These are phyloP conservation scores for Chytriomyces sp. DNA, from an alignment of 192 early-diverging fungal genomes.

Conservation along the genomic window DNA sequence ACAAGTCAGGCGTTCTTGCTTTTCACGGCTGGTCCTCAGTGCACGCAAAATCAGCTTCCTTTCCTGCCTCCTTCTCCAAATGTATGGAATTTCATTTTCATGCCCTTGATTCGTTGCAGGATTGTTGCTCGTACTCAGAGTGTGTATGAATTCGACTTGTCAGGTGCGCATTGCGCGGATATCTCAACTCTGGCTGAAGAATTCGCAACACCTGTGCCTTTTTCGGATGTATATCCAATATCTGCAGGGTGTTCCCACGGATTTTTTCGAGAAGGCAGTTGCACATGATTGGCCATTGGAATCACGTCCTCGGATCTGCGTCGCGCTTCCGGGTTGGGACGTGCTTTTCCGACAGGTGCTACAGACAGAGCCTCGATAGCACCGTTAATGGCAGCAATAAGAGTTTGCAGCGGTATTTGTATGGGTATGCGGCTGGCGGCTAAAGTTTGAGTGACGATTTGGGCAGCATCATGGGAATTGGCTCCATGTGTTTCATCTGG, in stretches of 20 bases:
- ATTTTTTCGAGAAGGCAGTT: not conserved
- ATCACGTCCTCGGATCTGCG: not conserved
- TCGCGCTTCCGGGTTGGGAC: not conserved
- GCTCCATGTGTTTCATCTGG: not conserved
- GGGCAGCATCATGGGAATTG: not conserved
- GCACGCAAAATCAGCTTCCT: too few relatives aligned
- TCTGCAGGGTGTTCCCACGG: conserved; percentile 19
- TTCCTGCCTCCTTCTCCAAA: too few relatives aligned
- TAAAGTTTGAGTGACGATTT: not conserved
- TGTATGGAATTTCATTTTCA: too few relatives aligned
- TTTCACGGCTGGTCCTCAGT: too few relatives aligned
- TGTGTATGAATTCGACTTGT: too few relatives aligned
- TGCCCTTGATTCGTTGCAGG: too few relatives aligned
- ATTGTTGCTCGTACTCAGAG: too few relatives aligned
- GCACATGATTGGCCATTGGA: conserved; percentile 9
- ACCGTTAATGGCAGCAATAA: too few relatives aligned
- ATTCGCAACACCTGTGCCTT: not conserved
- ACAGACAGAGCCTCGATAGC: too few relatives aligned
- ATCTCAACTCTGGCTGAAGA: not conserved
- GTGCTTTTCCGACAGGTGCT: too few relatives aligned
- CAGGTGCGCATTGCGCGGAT: too few relatives aligned
- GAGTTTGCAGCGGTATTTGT: not conserved
- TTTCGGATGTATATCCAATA: not conserved
- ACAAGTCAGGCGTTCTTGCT: too few relatives aligned
- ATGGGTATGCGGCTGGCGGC: not conserved